phyloP scores from a whole-genome alignment of 768 basidiomycete genomes.

The Strobilomyces echinocephalus region DNA sequence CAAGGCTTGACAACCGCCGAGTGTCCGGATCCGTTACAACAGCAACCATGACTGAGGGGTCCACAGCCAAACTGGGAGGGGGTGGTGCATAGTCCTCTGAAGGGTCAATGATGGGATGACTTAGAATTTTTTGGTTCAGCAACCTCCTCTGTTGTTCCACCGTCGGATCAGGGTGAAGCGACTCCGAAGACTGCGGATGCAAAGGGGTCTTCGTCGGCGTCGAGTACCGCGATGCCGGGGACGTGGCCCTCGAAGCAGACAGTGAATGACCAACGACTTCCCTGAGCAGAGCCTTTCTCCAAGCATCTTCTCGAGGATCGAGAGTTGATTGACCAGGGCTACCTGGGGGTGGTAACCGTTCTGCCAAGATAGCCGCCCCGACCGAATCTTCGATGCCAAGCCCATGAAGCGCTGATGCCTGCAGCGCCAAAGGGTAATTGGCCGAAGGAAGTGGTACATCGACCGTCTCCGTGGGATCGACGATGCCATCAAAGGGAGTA shows the following conservation, averaged over 20 bases:
- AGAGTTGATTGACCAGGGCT: conserved; percentile 57
- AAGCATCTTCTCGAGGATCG: conserved; percentile 56
- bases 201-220: conserved; percentile 34
- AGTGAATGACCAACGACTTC: conserved; percentile 78
- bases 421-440: conserved; percentile 67
- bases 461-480: conserved; percentile 82
- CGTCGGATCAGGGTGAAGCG: conserved; percentile 15
- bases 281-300: conserved; percentile 72
- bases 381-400: conserved; percentile 71
- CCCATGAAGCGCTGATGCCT: conserved; percentile 68
- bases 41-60: conserved; percentile 12
- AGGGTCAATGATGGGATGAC: conserved; percentile 34
- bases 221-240: conserved; percentile 32
- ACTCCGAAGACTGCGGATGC: conserved; percentile 20
- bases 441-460: conserved; percentile 70
- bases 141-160: conserved; percentile 23
- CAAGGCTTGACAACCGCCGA: conserved; percentile 37
- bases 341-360: conserved; percentile 60
- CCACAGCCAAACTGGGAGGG: background rate
- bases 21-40: conserved; percentile 29
- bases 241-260: conserved; percentile 49
- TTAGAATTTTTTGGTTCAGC: conserved; percentile 44
- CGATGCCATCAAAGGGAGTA: conserved; percentile 48
- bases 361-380: conserved; percentile 71
- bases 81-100: conserved; percentile 30